Base-by-base conservation (phyloP, 1,284 basidiomycete species). In the Microbotryum violaceum region DNA sequence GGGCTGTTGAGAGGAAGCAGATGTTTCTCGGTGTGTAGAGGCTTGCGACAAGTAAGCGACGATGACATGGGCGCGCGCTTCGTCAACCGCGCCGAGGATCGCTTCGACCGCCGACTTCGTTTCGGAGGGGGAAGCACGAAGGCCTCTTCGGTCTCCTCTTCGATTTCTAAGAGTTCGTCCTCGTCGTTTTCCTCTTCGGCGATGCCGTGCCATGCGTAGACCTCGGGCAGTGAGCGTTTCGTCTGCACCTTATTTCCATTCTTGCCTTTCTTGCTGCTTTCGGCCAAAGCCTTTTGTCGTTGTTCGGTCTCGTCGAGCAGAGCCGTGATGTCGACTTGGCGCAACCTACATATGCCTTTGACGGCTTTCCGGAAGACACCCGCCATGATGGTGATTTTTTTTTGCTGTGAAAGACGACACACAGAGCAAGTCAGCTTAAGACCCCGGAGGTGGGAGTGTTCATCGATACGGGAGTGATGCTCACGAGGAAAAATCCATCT, bases 1-100 rank as follows among this genome's bases (percentile, higher is more conserved):
- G 69, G 69, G 14, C 45, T 60, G 58, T 70, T 70, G 53, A 70
- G 62, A 4, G 50, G 48, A 2, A 49, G 46, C 18, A 67, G 61
- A 23, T 44, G 3, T 50, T 21, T 47, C n/a, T 49, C 16, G 52
- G 42, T 61, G 58, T 67, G 61, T 1, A 70, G 60, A 3, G 57
- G 37, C 3, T 56, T 33, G 25, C 63, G 64, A 46, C 69, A 70
- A 42, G 48, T 50, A 3, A 69, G 60, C 5, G 31, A 5, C 21
- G 16, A 1, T 9, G 21, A 14, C 18, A 53, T 20, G 49, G 25
- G 25, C 21, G 55, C 18, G 47, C 25, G n/a, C 37, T 50, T 9
- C 27, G 6, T 16, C 25, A 20, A 3, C 16, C 12, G 29, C 12
- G 47, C 6, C 16, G 55, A 56, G 46, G 31, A 56, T 29, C 7